Conservation (phyloP, 305 asterid genomes). For the Petunia hybrid region DNA sequence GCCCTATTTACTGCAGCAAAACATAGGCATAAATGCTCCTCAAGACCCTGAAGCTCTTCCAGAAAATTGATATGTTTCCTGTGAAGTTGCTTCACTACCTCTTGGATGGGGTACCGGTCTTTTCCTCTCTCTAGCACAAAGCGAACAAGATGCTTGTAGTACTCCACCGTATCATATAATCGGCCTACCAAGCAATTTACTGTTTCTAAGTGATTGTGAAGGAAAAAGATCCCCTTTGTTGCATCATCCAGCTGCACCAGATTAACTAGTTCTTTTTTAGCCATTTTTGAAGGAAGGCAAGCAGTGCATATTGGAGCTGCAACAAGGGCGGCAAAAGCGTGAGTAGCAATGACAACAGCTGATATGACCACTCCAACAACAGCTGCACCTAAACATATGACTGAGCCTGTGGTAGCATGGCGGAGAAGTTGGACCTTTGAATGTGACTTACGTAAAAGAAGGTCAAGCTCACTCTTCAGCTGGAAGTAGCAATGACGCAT, state of each 20-base stretch:
- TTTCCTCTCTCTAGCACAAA: conserved; percentile 72
- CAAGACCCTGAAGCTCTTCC: conserved; percentile 73
- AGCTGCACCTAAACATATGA: conserved; percentile 63
- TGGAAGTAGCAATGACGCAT: conserved; percentile 66
- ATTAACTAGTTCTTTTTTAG: conserved; percentile 59
- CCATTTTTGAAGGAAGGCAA: conserved; percentile 45
- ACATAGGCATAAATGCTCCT: conserved; percentile 83
- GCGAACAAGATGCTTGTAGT: conserved; percentile 59
- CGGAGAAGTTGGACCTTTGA: conserved; percentile 53
- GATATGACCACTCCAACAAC: conserved; percentile 67
- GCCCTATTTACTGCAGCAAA: conserved; percentile 80
- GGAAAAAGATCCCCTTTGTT: conserved; percentile 73
- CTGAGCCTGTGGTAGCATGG: conserved; percentile 65
- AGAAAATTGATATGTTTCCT: conserved; percentile 59
- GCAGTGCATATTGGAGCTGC: conserved; percentile 46
- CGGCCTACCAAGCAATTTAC: conserved; percentile 76
- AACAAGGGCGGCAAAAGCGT: conserved; percentile 59
- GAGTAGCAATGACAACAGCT: conserved; percentile 69
- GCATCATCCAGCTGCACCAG: conserved; percentile 80
- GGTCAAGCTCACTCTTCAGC: conserved; percentile 69
- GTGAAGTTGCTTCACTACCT: conserved; percentile 71
- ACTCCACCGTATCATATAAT: conserved; percentile 60
- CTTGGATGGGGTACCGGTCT: conserved; percentile 71
- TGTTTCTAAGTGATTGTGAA: conserved; percentile 76
- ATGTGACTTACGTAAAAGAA: conserved; percentile 57